phyloP scores from a whole-genome alignment of 805 yeast species.

The Komagataella kurtzmanii region DNA sequence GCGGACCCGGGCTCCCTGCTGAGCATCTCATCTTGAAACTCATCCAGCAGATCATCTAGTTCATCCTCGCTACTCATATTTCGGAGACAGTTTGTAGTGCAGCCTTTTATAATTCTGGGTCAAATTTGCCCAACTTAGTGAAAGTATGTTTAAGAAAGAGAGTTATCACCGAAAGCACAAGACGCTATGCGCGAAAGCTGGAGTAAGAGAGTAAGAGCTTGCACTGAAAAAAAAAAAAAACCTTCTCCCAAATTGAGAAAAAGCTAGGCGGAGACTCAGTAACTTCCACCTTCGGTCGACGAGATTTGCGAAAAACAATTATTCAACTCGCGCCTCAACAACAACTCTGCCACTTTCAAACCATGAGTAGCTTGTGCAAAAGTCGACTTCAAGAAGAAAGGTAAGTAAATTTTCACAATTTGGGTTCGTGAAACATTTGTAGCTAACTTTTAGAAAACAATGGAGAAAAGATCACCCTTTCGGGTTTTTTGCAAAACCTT shows the following conservation, averaged over 20 bases:
- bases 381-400: slow-evolving; percentile 85
- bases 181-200: not conserved
- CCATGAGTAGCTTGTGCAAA: slow-evolving; percentile 38
- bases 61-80: slow-evolving; percentile 20
- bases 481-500: slow-evolving; percentile 91
- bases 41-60: slow-evolving; percentile 76
- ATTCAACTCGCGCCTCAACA: not conserved
- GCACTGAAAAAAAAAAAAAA: not conserved
- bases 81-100: not conserved
- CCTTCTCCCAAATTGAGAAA: not conserved
- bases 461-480: slow-evolving; percentile 99
- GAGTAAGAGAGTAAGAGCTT: not conserved
- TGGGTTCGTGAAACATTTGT: not conserved
- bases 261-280: not conserved
- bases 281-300: not conserved
- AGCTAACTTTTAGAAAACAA: slow-evolving; percentile 44
- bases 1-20: slow-evolving; percentile 46
- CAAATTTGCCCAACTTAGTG: not conserved
- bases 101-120: not conserved
- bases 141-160: not conserved
- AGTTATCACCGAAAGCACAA: not conserved
- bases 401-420: slow-evolving; percentile 17
- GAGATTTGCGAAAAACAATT: not conserved
- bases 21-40: slow-evolving; percentile 60
- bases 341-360: not conserved